Percentiles rank a stretch among this genome's conserved stretches.
These are phyloP conservation scores for Calonectria honghensis DNA, from an alignment of 2,329 filamentous ascomycete species.

Conservation along the genomic window DNA sequence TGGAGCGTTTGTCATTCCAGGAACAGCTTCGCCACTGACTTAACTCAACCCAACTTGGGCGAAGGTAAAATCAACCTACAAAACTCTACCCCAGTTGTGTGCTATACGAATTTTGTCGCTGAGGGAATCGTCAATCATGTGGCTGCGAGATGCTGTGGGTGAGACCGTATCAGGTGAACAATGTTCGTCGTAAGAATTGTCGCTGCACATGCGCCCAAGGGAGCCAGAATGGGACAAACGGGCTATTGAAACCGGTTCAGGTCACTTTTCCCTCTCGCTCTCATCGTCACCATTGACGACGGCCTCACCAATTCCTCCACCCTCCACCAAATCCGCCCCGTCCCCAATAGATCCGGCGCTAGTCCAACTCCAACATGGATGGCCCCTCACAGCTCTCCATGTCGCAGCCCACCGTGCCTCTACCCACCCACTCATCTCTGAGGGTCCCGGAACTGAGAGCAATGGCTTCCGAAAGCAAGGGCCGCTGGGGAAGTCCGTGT, in stretches of 20 bases:
- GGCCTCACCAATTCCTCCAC: slow-evolving; percentile 33
- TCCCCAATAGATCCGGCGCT: slow-evolving; percentile 45
- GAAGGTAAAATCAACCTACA: slow-evolving; percentile 23
- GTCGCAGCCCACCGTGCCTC: slow-evolving; percentile 35
- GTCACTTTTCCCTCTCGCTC: neutral
- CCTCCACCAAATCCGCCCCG: slow-evolving; percentile 24
- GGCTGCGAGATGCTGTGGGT: slow-evolving; percentile 32
- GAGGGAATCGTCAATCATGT: slow-evolving; percentile 29
- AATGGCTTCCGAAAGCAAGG: slow-evolving; percentile 35
- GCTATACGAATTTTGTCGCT: slow-evolving; percentile 4
- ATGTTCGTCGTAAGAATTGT: neutral
- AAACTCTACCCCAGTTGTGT: slow-evolving; percentile 15
- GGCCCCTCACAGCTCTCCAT: slow-evolving; percentile 41
- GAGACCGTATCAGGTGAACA: slow-evolving; percentile 8
- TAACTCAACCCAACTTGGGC: neutral
- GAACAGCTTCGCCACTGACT: slow-evolving; percentile 25
- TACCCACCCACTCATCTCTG: slow-evolving; percentile 41
- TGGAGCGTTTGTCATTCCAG: slow-evolving; percentile 23
- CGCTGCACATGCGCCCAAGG: neutral
- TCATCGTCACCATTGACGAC: slow-evolving; percentile 32
- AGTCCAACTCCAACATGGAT: slow-evolving; percentile 42
- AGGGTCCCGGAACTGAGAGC: slow-evolving; percentile 29
- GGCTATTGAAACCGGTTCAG: slow-evolving; percentile 27
- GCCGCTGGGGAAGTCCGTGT: slow-evolving; percentile 24
- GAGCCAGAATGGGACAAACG: slow-evolving; percentile 19